These are phyloP conservation scores for Austroboletus novae-zelandiae DNA, from an alignment of 1,284 basidiomycete genomes.

Conservation along the genomic window DNA sequence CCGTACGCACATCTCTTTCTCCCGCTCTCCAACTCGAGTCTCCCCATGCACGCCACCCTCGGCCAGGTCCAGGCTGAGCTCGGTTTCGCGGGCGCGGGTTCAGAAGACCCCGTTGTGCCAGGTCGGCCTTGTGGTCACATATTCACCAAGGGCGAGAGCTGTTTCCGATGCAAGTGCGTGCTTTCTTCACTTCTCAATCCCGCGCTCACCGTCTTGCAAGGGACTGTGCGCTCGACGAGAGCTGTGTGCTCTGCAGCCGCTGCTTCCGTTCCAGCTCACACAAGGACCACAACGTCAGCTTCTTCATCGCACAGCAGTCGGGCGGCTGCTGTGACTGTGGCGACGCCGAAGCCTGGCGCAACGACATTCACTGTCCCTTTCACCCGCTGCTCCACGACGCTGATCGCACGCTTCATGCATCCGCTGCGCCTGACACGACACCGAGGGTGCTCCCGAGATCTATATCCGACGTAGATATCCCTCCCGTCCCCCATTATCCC, in stretches of 20 bases:
- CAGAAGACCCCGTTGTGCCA: constrained; percentile 54
- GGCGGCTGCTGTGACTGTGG: constrained; percentile 94
- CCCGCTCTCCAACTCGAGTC: constrained; percentile 55
- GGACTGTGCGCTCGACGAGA: constrained; percentile 87
- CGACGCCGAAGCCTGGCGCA: constrained; percentile 82
- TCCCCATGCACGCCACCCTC: constrained; percentile 59
- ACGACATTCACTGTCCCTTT: constrained; percentile 64
- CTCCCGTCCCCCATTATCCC: constrained; percentile 57
- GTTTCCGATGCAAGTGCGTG: constrained; percentile 88
- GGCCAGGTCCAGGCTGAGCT: constrained; percentile 63
- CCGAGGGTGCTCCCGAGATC: constrained; percentile 33
- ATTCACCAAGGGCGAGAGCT: constrained; percentile 82
- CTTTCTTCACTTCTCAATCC: too few species aligned
- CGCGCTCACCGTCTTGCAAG: constrained; percentile 38
- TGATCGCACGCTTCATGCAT: constrained; percentile 8
- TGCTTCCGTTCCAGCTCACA: constrained; percentile 89
- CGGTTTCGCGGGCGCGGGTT: constrained; percentile 53
- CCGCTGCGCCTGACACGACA: constrained; percentile 29
- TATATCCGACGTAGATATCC: constrained; percentile 47
- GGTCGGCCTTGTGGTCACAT: constrained; percentile 74
- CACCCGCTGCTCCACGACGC: constrained; percentile 46
- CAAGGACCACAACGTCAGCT: constrained; percentile 83
- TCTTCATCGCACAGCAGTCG: constrained; percentile 87
- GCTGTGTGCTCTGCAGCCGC: constrained; percentile 82
- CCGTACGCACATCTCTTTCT: constrained; percentile 67